A percentile compares a stretch with the other conserved stretches of the same genome.
phyloP scores from a whole-genome alignment of 163 green algal genomes.

The Picocystis sp. region DNA sequence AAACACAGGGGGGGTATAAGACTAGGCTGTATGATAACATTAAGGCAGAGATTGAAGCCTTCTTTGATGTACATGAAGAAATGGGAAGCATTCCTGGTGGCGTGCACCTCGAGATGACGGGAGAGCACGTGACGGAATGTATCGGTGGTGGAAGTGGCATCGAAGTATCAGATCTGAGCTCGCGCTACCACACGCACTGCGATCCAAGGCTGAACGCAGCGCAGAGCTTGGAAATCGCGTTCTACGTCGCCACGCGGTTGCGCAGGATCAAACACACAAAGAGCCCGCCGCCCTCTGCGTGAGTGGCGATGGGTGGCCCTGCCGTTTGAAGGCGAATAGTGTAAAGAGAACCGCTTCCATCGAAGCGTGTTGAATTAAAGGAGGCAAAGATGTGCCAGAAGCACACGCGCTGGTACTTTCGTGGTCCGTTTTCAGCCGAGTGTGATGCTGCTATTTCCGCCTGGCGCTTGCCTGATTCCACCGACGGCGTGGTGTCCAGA shows the following conservation, averaged over 20 bases:
- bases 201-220: constrained; percentile 94
- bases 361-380: too few relatives aligned
- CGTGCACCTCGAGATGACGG: constrained; percentile 98
- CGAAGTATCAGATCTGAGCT: constrained; percentile 54
- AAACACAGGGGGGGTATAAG: constrained; percentile 82
- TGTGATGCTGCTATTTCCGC: too few relatives aligned
- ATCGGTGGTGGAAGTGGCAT: constrained; percentile 1
- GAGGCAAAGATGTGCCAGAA: too few relatives aligned
- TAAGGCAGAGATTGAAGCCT: constrained; percentile 68
- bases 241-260: constrained; percentile 74
- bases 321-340: too few relatives aligned
- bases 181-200: constrained; percentile 97
- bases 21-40: constrained; percentile 91
- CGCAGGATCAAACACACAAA: constrained; percentile 2
- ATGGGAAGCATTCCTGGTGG: constrained; percentile 62
- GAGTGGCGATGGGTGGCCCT: too few relatives aligned
- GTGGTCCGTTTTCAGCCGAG: too few relatives aligned
- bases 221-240: constrained; percentile 94
- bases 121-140: constrained; percentile 76
- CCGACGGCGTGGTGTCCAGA: too few relatives aligned
- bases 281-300: background rate
- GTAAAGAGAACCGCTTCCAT: too few relatives aligned
- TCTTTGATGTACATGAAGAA: constrained; percentile 85
- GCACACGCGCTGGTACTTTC: too few relatives aligned
- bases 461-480: too few relatives aligned